Base-by-base conservation (phyloP, 2,329 filamentous ascomycete species). In the Diaporthe ampelina region DNA sequence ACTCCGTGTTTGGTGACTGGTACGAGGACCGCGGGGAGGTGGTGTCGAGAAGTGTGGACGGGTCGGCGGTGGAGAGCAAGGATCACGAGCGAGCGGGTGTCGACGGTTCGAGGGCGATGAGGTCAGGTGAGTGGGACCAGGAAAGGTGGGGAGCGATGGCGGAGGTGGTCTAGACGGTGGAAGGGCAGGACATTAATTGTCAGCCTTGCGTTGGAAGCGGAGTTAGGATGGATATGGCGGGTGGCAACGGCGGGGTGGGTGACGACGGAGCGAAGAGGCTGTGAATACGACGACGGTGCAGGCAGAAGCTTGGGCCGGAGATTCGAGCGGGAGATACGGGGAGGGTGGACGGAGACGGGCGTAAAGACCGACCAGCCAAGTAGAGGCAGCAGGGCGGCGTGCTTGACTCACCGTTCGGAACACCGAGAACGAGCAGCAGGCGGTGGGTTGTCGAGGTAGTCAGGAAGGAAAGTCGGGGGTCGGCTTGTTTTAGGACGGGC, bases 1-100 rank as follows among this genome's bases (percentile, higher is more conserved):
- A 82, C 83, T 87, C 87, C 87, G 88, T 89, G 82, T 85, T 87
- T 82, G 81, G 81, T 79, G 81, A 81, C 82, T 81, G 80, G 78
- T 79, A 78, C 80, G 78, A 77, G 75, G 77, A 75, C 76, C 77
- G 77, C 79, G 77, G 76, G 75, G 75, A 76, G 73, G 65, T 65
- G 50, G 75, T 75, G 50, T 70, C 56, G 56, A 43, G 48, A 69
- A 67, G 61, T 19, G 45, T n/a, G 63, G 54, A 72, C 45, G 50
- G 59, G 43, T 58, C 32, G 59, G 48, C 32, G 59, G 43, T 67
- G 74, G 40, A 52, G 57, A 63, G 72, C 54, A 56, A 57, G 54
- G 68, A 35, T 63, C 35, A 43, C 48, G 67, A 74, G 63, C 43
- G 59, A 74, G 63, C 43, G 59, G 63, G 40, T 50, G 26, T 58